Base-by-base conservation (phyloP, 2,329 filamentous ascomycete species). In the Aspergillus tanneri region DNA sequence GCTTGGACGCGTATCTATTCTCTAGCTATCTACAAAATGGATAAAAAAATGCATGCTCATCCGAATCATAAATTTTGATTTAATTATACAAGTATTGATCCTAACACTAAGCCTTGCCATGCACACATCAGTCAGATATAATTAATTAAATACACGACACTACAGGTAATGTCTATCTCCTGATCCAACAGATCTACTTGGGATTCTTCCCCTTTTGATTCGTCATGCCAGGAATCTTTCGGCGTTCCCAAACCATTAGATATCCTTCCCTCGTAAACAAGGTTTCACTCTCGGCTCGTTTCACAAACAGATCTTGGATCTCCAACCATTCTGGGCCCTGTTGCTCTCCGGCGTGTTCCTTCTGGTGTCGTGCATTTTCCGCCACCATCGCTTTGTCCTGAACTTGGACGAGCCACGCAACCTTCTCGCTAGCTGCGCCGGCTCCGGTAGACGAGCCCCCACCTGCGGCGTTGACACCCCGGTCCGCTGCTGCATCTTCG, bases 371-470 rank as follows among this genome's bases (percentile, higher is more conserved):
- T 14, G 51, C 53, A 46, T 67, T 72, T 40, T 73, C 70, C 10
- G 63, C 69, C 1, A 66, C 60, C 62, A 72, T 80, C 19, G 84
- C 86, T 64, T 88, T 86, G 65, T 96, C 88, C 60, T 84, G 79
- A 42, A 99, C 73, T 74, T 99, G 93, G 18, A 90, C 90, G 67
- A 95, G 90, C 91, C 93, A 99, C 10, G 90, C 89, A 68, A 95
- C 95, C 72, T 88, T 88, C 72, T 96, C 91, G 36, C 85, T 88
- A 59, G 90, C 91, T 38, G 92, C 91, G 44, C 95, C 90, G 1
- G 95, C 91, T 43, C 82, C 84, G 55, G 68, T 62, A 9, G 71
- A 71, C 4, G 72, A 65, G 6, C 62, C 59, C 19, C 70, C 70
- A 3, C 64, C 66, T 10, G 67, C 70, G 24, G 71, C 67, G 27